phyloP scores from a whole-genome alignment of 768 basidiomycete species.

The Gymnopilus junonius region DNA sequence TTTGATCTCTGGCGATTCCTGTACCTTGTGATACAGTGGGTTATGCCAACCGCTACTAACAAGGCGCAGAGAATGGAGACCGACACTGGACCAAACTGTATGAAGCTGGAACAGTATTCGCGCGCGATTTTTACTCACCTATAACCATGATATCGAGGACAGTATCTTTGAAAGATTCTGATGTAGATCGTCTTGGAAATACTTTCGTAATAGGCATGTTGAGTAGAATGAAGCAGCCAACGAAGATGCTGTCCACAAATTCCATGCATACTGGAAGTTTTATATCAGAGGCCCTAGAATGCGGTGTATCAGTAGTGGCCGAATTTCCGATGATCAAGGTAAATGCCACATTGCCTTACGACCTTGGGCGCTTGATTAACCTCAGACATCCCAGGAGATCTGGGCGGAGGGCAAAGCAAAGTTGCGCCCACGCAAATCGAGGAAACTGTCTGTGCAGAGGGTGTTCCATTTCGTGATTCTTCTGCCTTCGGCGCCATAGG shows the following conservation, averaged over 20 bases:
- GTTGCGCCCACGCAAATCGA: not conserved
- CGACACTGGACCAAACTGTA: constrained; percentile 4
- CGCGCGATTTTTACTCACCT: not conserved
- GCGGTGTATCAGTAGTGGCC: not conserved
- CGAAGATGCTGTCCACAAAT: not conserved
- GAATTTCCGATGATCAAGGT: not conserved
- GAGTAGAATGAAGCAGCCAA: not conserved
- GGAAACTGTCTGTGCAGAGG: not conserved
- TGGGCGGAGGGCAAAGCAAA: not conserved
- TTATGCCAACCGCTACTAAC: constrained; percentile 8
- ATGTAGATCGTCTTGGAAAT: not conserved
- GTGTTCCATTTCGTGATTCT: not conserved
- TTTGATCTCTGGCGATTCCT: constrained; percentile 2
- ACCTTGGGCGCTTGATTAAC: not conserved
- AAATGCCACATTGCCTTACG: not conserved
- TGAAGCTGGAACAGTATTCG: not conserved
- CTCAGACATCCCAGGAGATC: not conserved
- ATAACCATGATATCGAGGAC: constrained; percentile 12
- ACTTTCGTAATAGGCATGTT: not conserved
- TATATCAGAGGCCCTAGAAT: not conserved
- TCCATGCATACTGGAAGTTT: not conserved
- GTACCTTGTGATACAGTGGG: constrained; percentile 12
- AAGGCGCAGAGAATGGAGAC: constrained; percentile 13
- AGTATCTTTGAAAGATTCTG: not conserved
- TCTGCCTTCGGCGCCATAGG: not conserved